Percentiles rank a stretch among this genome's conserved stretches.
These are phyloP conservation scores for Adiantum capillusveneris DNA, from an alignment of 75 land plant species.

Conservation along the genomic window DNA sequence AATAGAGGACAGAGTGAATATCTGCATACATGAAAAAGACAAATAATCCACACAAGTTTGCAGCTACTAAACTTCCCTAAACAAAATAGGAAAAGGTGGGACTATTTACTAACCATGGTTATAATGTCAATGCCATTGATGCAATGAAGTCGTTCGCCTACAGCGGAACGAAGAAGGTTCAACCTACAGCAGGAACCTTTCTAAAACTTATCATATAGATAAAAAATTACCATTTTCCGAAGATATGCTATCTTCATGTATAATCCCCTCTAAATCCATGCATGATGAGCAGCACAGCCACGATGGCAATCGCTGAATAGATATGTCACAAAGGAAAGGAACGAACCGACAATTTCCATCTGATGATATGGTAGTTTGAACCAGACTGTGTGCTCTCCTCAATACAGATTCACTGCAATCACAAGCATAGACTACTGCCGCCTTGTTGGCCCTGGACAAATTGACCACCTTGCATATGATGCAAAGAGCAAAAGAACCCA, in stretches of 20 bases:
- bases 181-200: background rate
- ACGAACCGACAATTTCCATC: constrained; percentile 30
- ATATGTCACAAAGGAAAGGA: constrained; percentile 59
- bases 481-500: too few species aligned
- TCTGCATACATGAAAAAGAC: constrained; percentile 47
- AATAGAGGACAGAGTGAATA: constrained; percentile 83
- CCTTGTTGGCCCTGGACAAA: constrained; percentile 33
- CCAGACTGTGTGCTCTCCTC: constrained; percentile 44
- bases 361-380: constrained; percentile 11
- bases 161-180: background rate
- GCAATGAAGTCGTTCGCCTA: constrained; percentile 27
- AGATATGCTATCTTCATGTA: background rate
- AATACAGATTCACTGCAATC: constrained; percentile 73
- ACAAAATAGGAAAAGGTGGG: background rate
- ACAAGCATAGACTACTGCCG: constrained; percentile 58
- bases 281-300: constrained; percentile 58
- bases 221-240: background rate
- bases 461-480: too few species aligned
- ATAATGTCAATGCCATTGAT: constrained; percentile 80
- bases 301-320: constrained; percentile 41
- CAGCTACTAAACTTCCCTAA: too few species aligned
- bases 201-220: too few species aligned
- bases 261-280: background rate
- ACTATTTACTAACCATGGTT: constrained; percentile 26
- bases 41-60: too few species aligned